These are phyloP conservation scores for Harringtonia aguacate DNA, from an alignment of 2,329 filamentous ascomycete genomes.

Conservation along the genomic window DNA sequence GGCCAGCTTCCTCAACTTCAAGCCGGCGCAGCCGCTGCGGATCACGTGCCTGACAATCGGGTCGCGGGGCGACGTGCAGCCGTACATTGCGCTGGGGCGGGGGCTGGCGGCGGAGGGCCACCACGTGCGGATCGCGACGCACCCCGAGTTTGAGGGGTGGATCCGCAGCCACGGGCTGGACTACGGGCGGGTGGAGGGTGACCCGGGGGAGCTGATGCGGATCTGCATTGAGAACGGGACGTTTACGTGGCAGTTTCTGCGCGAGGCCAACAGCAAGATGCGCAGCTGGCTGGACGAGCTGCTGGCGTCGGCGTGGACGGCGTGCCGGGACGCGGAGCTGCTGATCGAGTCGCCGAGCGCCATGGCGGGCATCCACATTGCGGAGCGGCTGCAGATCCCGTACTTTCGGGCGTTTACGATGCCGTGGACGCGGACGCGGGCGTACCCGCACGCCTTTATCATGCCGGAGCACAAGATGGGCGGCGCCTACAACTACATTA, in stretches of 20 bases:
- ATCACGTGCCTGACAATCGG: slow-evolving; percentile 95
- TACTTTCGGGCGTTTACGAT: slow-evolving; percentile 98
- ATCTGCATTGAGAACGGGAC: slow-evolving; percentile 96
- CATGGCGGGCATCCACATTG: slow-evolving; percentile 97
- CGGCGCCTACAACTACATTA: slow-evolving; percentile 88
- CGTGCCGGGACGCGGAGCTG: slow-evolving; percentile 78
- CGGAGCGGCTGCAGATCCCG: slow-evolving; percentile 81
- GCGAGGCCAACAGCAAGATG: slow-evolving; percentile 78
- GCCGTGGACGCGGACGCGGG: slow-evolving; percentile 94
- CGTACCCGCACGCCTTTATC: slow-evolving; percentile 93
- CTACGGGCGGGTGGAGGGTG: slow-evolving; percentile 78
- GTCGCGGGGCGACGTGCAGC: slow-evolving; percentile 90
- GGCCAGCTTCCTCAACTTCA: slow-evolving; percentile 84
- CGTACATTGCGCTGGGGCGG: slow-evolving; percentile 94
- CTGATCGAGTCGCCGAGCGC: slow-evolving; percentile 92
- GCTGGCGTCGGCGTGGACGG: slow-evolving; percentile 67
- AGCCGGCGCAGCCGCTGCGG: slow-evolving; percentile 65
- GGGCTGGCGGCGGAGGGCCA: slow-evolving; percentile 83
- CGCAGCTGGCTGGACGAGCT: slow-evolving; percentile 92
- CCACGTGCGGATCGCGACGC: slow-evolving; percentile 77
- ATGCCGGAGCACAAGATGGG: slow-evolving; percentile 91
- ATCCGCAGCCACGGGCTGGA: slow-evolving; percentile 88
- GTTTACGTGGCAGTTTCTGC: slow-evolving; percentile 86
- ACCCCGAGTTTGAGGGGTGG: slow-evolving; percentile 82
- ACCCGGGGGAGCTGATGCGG: slow-evolving; percentile 88